Evolutionary conservation across 208 protist species (phyloP).

Genomic region (Wallacemonas sp.): DNA sequence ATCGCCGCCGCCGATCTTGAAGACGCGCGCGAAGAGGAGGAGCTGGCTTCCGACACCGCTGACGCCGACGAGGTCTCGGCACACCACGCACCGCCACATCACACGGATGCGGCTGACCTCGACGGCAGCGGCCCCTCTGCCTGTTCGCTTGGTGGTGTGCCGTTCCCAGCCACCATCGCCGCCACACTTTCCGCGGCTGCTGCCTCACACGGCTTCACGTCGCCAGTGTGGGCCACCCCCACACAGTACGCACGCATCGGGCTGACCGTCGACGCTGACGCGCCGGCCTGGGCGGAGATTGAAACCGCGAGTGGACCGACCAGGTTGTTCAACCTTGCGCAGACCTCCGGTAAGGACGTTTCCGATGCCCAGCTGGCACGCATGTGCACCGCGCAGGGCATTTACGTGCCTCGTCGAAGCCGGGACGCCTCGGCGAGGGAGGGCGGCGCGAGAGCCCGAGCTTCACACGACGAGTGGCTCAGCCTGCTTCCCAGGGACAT

Average conservation of each 20-base stretch:
- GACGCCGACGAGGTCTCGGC: not conserved
- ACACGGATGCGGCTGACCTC: too few species aligned
- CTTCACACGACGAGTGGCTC: not conserved
- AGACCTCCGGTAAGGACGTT: slow-evolving; percentile 22
- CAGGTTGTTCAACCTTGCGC: slow-evolving; percentile 60
- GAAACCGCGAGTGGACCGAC: not conserved
- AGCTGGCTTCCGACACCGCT: not conserved
- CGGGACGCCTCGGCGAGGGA: not conserved
- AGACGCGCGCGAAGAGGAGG: not conserved
- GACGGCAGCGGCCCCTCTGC: too few species aligned
- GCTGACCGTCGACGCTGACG: slow-evolving; percentile 13
- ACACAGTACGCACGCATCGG: slow-evolving; percentile 15
- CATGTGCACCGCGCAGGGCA: not conserved
- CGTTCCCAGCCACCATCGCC: slow-evolving; percentile 30
- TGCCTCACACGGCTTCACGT: slow-evolving; percentile 23
- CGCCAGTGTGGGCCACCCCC: slow-evolving; percentile 41
- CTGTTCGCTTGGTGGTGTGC: slow-evolving; percentile 11
- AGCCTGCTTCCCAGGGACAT: not conserved
- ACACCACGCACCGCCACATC: too few species aligned
- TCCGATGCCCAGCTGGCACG: not conserved
- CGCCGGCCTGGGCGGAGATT: slow-evolving; percentile 21
- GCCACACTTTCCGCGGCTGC: slow-evolving; percentile 12
- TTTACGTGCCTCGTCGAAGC: not conserved
- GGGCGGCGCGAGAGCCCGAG: not conserved
- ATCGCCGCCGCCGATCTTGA: not conserved